Evolutionary conservation across 2,329 filamentous ascomycete species (phyloP), one percentile per base, ranked within the genome.

Genomic region (Fusarium mexicanum): DNA sequence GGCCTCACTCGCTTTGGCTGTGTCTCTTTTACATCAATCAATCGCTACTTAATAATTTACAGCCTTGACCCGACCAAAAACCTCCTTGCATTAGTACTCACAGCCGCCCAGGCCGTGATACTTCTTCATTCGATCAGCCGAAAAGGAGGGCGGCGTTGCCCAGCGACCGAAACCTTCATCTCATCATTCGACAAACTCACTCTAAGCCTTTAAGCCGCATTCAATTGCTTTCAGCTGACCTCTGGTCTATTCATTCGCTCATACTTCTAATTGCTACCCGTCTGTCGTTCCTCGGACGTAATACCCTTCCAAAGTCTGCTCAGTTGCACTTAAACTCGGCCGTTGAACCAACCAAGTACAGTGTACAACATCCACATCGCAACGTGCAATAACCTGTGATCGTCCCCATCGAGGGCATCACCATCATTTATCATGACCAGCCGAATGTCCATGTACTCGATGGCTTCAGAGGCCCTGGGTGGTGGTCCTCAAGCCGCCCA

Each of bases 401-500:
- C 79, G 84, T 86, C 84, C 85, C 72, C 70, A 60, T 47, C 61
- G 78, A 74, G 81, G 83, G 78, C 80, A 76, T 79, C 80, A 78
- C 81, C 63, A 24, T 75, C 71, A 67, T 62, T 74, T 64, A 77
- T 63, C 80, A 91, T 92, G 90, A 86, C 90, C 75, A 89, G 87
- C 82, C 87, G 89, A 80, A 89, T 90, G 87, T 93, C 91, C 75
- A 91, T 92, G 87, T 93, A 91, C 80, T 93, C 91, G 75, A 86
- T 91, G 80, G 87, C 86, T 76, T 92, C 90, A 75, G 90, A 93
- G 73, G 90, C 91, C 53, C 84, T 89, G 69, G 88, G 87, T 57
- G 87, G 90, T 62, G 87, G 90, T 62, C 91, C 92, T 78, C 90
- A 94, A 79, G 88, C 93, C 16, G 86, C 92, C 51, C 95, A 97